phyloP scores from a whole-genome alignment of 2,329 filamentous ascomycete genomes.

The Pochonia chlamydosporia region DNA sequence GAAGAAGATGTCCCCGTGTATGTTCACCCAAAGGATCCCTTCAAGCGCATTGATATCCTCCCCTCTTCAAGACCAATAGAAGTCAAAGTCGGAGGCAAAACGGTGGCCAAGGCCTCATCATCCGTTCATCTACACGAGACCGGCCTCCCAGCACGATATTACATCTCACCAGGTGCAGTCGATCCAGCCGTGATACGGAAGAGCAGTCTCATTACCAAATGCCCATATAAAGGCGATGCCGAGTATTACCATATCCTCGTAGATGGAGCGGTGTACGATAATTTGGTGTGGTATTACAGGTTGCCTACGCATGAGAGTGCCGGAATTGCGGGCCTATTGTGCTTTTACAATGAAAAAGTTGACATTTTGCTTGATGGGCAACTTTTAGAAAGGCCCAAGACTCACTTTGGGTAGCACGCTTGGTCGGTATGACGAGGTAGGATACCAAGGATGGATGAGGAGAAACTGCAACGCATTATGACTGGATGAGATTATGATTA shows the following conservation, averaged over 20 bases:
- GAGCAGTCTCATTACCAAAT: conserved; percentile 49
- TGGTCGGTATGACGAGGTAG: not conserved
- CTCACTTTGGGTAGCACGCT: conserved; percentile 1
- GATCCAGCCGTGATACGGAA: conserved; percentile 37
- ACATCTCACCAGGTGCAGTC: conserved; percentile 48
- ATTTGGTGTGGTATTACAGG: conserved; percentile 59
- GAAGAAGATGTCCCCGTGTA: conserved; percentile 56
- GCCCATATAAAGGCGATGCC: conserved; percentile 63
- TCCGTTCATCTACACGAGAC: conserved; percentile 56
- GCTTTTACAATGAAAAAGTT: conserved; percentile 65
- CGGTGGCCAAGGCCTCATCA: conserved; percentile 39
- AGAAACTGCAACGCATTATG: not conserved
- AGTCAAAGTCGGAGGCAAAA: conserved; percentile 40
- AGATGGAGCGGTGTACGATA: conserved; percentile 34
- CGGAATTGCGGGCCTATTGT: conserved; percentile 48
- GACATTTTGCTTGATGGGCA: conserved; percentile 53
- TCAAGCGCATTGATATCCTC: conserved; percentile 58
- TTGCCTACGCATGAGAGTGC: conserved; percentile 52
- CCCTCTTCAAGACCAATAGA: conserved; percentile 46
- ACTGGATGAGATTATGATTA: not conserved
- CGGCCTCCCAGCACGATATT: conserved; percentile 51
- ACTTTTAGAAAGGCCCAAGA: conserved; percentile 8
- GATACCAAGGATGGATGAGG: too few relatives aligned
- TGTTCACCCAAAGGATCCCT: conserved; percentile 62
- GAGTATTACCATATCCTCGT: conserved; percentile 54